phyloP scores from a whole-genome alignment of 2,329 filamentous ascomycete genomes.

The Colletotrichum sp. region DNA sequence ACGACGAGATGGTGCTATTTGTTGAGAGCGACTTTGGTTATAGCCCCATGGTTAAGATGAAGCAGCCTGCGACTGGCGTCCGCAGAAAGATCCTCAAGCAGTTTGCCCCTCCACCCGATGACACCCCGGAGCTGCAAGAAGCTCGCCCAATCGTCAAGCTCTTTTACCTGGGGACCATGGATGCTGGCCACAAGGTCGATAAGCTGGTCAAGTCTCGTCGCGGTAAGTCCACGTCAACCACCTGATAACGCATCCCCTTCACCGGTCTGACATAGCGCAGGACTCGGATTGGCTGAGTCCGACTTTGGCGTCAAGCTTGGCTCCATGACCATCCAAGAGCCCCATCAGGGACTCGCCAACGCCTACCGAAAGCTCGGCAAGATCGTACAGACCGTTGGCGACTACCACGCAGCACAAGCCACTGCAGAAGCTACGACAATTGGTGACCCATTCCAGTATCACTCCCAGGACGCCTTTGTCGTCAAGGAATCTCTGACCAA shows the following conservation, averaged over 20 bases:
- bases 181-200: constrained; percentile 96
- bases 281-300: constrained; percentile 87
- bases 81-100: constrained; percentile 96
- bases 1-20: constrained; percentile 97
- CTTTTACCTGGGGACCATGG: constrained; percentile 95
- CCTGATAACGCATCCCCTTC: neutral
- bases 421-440: constrained; percentile 96
- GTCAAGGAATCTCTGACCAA: constrained; percentile 99
- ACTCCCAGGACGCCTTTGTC: constrained; percentile 94
- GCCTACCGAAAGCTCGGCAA: constrained; percentile 96
- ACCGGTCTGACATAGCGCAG: constrained; percentile 51
- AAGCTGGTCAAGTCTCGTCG: constrained; percentile 89
- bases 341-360: constrained; percentile 83
- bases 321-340: constrained; percentile 87
- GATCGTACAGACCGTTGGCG: constrained; percentile 89
- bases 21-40: constrained; percentile 99
- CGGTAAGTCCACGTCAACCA: constrained; percentile 61
- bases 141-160: constrained; percentile 91
- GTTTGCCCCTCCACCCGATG: constrained; percentile 95
- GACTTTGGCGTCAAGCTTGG: constrained; percentile 92
- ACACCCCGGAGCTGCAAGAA: constrained; percentile 91
- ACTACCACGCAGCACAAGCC: constrained; percentile 95
- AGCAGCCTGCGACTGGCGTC: constrained; percentile 95
- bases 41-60: constrained; percentile 92
- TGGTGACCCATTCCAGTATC: constrained; percentile 91